A percentile compares a stretch with the other conserved stretches of the same genome.
These are phyloP conservation scores for Bipolaris oryzae DNA, from an alignment of 2,329 filamentous ascomycete species.

Conservation along the genomic window DNA sequence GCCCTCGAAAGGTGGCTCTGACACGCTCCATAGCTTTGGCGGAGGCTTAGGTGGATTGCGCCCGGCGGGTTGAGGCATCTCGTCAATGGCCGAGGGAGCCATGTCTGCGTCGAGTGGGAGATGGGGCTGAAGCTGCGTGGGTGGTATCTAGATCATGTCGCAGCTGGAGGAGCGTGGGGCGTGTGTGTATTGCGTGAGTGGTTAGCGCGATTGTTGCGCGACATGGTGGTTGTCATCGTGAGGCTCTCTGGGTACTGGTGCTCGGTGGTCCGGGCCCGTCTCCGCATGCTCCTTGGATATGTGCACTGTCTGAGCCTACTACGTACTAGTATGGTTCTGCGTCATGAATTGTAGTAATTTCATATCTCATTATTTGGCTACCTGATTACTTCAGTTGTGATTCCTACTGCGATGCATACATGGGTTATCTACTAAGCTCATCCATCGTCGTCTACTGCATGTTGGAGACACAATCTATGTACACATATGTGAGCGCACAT, in stretches of 20 bases:
- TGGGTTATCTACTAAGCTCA: background rate
- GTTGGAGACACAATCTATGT: background rate
- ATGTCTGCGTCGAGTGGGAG: slow-evolving; percentile 28
- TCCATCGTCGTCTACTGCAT: background rate
- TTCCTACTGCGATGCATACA: background rate
- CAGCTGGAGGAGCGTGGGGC: slow-evolving; percentile 18
- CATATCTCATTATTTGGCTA: slow-evolving; percentile 11
- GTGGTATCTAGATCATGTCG: slow-evolving; percentile 37
- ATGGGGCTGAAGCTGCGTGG: slow-evolving; percentile 15
- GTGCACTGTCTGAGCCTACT: background rate
- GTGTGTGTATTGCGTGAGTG: slow-evolving; percentile 3
- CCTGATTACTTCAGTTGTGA: background rate
- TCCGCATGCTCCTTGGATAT: slow-evolving; percentile 13
- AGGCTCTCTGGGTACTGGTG: slow-evolving; percentile 19
- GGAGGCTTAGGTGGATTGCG: slow-evolving; percentile 60
- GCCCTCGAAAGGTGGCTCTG: slow-evolving; percentile 66
- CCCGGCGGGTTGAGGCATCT: slow-evolving; percentile 50
- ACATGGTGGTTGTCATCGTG: slow-evolving; percentile 24
- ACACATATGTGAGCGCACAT: background rate
- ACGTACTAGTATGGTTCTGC: background rate
- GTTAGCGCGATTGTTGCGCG: slow-evolving; percentile 26
- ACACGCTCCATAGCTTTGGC: slow-evolving; percentile 59
- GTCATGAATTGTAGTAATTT: background rate
- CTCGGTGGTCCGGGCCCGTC: slow-evolving; percentile 34
- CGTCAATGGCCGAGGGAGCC: slow-evolving; percentile 47